Evolutionary conservation across 1,139 yeast species (phyloP), one percentile per base, ranked within the genome.

Genomic region (Blastobotrys indianensis): DNA sequence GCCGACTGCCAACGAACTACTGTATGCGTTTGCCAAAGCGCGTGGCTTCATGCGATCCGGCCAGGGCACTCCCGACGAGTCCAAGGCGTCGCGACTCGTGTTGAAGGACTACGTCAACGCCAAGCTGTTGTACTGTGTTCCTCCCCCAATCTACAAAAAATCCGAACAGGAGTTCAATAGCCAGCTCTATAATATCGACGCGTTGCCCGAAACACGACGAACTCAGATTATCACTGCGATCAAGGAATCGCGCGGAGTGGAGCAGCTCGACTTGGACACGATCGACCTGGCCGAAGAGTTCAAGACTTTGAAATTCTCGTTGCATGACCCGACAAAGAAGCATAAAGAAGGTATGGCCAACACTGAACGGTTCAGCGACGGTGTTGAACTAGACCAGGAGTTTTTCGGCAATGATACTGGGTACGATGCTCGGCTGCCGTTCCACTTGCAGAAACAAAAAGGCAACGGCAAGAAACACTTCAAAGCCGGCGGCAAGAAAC

Each of bases 51-150:
- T 88, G 95, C 56, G 69, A 37, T 85, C 97, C 0, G 97, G 92
- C 65, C 87, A 85, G 63, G 97, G 97, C 60, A 80, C 90, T 55
- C 97, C 98, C 4, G 99, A 94, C 72, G 95, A 90, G 65, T 82
- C 95, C 40, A 77, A 98, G 65, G 97, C 98, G 13, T 82, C 97
- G 29, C 77, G 99, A 64, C 85, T 86, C 55, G 79, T 94, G 49
- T 74, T 94, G 60, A 94, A 94, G 68, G 99, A 94, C 67, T 92
- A 88, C 59, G 97, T 94, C 36, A 86, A 79, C 62, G 98, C 97
- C 54, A 90, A 87, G 64, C 72, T 94, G 49, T 72, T 87, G 44
- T 90, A 77, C 60, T 83, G 87, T 36, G 82, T 81, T 53, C 97
- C 97, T 9, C 98, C 98, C 37, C 97, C 96, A 44, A 52, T 56